Evolutionary conservation across 768 basidiomycete species (phyloP), one percentile per base, ranked within the genome.

Genomic region (Rhodotorula graminis): DNA sequence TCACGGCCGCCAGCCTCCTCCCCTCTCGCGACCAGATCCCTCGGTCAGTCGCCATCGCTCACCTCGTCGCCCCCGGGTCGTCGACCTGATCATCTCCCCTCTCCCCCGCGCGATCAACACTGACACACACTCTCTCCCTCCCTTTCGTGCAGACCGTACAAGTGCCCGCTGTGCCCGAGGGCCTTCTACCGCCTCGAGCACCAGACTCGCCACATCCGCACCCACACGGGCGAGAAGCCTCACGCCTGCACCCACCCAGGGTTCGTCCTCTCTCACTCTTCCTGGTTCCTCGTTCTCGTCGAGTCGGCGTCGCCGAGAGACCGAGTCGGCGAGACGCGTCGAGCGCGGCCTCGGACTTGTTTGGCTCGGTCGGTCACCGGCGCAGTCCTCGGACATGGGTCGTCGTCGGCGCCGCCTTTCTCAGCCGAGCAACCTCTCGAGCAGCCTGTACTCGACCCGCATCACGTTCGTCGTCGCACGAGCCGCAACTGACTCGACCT

Each of bases 141-240:
- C n/a, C 53, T 12, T n/a, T 15, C 53, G 53, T n/a, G 44, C 57
- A 77, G 76, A 33, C 95, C 95, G 0, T 99, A 97, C 88, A 98
- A 97, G 80, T 99, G 95, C 80, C 95, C 95, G 5, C 85, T 91
- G 44, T 99, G 95, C 80, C 92, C 91, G 40, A 85, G 93, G n/a
- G 93, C 95, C 0, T 99, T 99, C 82, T 93, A 91, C 79, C 85
- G 95, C 68, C 87, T 98, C 33, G 95, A 99, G 81, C 95, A 99
- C 64, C 81, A 98, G 92, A 99, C 95, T 29, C 89, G 95, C 73
- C 95, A 99, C 80, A 96, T 97, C 66, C 90, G 95, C 71, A 99
- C 94, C 0, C 95, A 99, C 81, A 99, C 95, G 0, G 95, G 95
- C 79, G 95, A 99, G 83, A 97, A 96, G 78, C 95, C 95, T 5